Evolutionary conservation across 1,139 yeast genomes (phyloP), one percentile per base, ranked within the genome.

Genomic region (Geotrichum histeridarum): DNA sequence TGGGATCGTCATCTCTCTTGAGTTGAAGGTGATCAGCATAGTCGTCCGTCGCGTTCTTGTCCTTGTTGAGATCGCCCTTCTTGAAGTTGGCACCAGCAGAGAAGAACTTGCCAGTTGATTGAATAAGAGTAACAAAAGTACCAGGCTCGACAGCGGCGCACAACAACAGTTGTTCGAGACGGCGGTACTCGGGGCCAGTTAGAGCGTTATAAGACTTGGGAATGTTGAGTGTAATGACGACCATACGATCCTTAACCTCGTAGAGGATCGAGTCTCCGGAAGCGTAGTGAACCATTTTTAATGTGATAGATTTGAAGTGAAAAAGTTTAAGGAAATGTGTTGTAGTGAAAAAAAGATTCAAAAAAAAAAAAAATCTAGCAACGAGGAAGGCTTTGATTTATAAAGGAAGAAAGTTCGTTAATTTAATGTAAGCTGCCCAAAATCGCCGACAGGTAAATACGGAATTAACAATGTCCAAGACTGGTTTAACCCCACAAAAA

Each of bases 71-170:
- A 17, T 59, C 63, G 15, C 60, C 63, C 18, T 75, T 72, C 43
- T 68, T 66, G 57, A 87, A 79, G 67, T 87, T 84, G 33, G 96
- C 96, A 41, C 97, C 97, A 6, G 96, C 87, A 38, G 91, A 83
- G 68, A 89, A 89, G 68, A 77, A 86, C 60, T 84, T 76, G 1
- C 96, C 96, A 0, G 86, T 76, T 39, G 89, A 76, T 64, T 82
- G 85, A 54, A 89, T 70, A 54, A 87, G 72, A 1, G 96, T 89
- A 36, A 81, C 78, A 8, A 79, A 68, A 0, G 94, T 83, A 35
- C 76, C 77, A 44, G 81, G 81, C 59, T 87, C 85, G n/a, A 73
- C 68, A 59, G 86, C 84, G 0, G 96, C 93, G 57, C 75, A 67
- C 60, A 82, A 82, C 18, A 89, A 71, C 35, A 79, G 71, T 58